These are phyloP conservation scores for Lineolata rhizophorae DNA, from an alignment of 495 filamentous ascomycete genomes.

Conservation along the genomic window DNA sequence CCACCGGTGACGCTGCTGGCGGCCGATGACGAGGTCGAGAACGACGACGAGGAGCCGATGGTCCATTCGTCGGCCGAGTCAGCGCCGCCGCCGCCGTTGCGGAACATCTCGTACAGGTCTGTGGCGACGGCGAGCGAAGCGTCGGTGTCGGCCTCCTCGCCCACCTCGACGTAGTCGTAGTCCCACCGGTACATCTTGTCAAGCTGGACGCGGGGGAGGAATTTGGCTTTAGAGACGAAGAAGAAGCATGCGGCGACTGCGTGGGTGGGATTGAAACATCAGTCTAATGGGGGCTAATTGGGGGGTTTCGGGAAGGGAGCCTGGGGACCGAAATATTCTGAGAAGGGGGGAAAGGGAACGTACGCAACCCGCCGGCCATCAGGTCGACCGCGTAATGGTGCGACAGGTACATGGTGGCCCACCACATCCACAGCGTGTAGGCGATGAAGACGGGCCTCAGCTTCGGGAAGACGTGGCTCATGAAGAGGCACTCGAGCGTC, in stretches of 20 bases:
- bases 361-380: slow-evolving; percentile 55
- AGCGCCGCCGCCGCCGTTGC: slow-evolving; percentile 12
- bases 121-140: slow-evolving; percentile 31
- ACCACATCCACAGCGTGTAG: slow-evolving; percentile 86
- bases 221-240: slow-evolving; percentile 57
- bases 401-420: slow-evolving; percentile 95
- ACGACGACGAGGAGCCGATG: slow-evolving; percentile 46
- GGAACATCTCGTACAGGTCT: slow-evolving; percentile 31
- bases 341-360: slow-evolving; percentile 8
- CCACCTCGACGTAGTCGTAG: slow-evolving; percentile 80
- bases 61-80: slow-evolving; percentile 60
- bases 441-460: slow-evolving; percentile 51
- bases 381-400: slow-evolving; percentile 93
- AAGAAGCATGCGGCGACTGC: slow-evolving; percentile 52
- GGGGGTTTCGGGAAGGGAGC: no score
- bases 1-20: no score
- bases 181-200: slow-evolving; percentile 85
- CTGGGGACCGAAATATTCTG: slow-evolving; percentile 2
- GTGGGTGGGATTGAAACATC: no score
- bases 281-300: no score
- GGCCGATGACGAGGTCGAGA: no score
- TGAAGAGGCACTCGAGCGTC: slow-evolving; percentile 76
- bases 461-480: slow-evolving; percentile 71
- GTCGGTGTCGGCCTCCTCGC: slow-evolving; percentile 31
- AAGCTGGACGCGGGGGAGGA: slow-evolving; percentile 55